A percentile compares a stretch with the other conserved stretches of the same genome.
phyloP scores from a whole-genome alignment of 306 rosid species.

The Acmispon strigosus region DNA sequence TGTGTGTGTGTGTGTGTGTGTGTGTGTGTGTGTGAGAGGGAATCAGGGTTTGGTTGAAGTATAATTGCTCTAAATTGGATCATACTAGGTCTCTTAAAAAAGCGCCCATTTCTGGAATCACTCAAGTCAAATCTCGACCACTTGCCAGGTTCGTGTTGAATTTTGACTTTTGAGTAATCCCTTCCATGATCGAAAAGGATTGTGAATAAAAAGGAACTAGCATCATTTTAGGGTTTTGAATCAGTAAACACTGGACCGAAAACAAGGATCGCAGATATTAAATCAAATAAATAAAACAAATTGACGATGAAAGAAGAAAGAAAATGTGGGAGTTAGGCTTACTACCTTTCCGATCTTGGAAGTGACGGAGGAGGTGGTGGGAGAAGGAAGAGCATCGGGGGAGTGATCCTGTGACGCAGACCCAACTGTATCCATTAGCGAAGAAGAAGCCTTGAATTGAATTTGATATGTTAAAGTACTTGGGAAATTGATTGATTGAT shows the following conservation, averaged over 20 bases:
- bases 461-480: too few relatives aligned
- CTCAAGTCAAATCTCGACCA: not conserved
- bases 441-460: not conserved
- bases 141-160: not conserved
- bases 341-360: slow-evolving; percentile 71
- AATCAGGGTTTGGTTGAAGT: too few relatives aligned
- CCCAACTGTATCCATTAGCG: slow-evolving; percentile 47
- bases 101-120: not conserved
- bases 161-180: too few relatives aligned
- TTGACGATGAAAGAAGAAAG: not conserved
- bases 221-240: not conserved
- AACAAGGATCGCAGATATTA: not conserved
- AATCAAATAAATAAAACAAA: too few relatives aligned
- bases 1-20: too few relatives aligned
- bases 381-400: slow-evolving; percentile 21
- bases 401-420: slow-evolving; percentile 29
- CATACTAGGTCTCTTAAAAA: not conserved
- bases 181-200: not conserved
- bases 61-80: not conserved
- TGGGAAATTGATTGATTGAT: too few relatives aligned
- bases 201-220: not conserved
- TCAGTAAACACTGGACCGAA: not conserved
- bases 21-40: too few relatives aligned
- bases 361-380: slow-evolving; percentile 25
- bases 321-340: not conserved